A percentile compares a stretch with the other conserved stretches of the same genome.
phyloP scores from a whole-genome alignment of 2,329 filamentous ascomycete genomes.

The Akanthomyces muscarius region DNA sequence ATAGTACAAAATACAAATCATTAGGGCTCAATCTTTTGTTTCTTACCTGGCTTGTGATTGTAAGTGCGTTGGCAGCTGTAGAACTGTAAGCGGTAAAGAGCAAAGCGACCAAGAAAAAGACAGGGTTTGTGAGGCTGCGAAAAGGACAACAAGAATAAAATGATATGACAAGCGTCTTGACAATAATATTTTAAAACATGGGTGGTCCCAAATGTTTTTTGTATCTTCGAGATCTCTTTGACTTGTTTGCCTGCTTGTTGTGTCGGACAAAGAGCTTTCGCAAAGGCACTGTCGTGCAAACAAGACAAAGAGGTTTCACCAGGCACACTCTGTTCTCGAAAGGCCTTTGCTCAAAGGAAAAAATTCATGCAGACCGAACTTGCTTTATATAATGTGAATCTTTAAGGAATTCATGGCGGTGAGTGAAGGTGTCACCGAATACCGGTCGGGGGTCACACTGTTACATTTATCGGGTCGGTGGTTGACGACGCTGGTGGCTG shows the following conservation, averaged over 20 bases:
- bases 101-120: background rate
- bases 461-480: background rate
- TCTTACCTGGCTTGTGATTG: slow-evolving; percentile 1
- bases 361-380: background rate
- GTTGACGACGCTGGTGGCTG: slow-evolving; percentile 14
- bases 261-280: background rate
- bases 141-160: background rate
- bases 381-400: background rate
- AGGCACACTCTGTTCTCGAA: too few species aligned
- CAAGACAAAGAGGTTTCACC: too few species aligned
- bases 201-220: too few species aligned
- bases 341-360: background rate
- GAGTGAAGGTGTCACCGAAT: background rate
- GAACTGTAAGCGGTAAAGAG: background rate
- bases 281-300: background rate
- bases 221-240: background rate
- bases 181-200: background rate
- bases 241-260: background rate
- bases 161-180: background rate
- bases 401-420: background rate
- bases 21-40: slow-evolving; percentile 14
- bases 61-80: background rate
- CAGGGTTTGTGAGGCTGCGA: too few species aligned
- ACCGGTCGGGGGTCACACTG: background rate
- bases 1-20: slow-evolving; percentile 18